Evolutionary conservation across 1,284 basidiomycete genomes (phyloP), one percentile per base, ranked within the genome.

Genomic region (Cutaneotrichosporon curvatum): DNA sequence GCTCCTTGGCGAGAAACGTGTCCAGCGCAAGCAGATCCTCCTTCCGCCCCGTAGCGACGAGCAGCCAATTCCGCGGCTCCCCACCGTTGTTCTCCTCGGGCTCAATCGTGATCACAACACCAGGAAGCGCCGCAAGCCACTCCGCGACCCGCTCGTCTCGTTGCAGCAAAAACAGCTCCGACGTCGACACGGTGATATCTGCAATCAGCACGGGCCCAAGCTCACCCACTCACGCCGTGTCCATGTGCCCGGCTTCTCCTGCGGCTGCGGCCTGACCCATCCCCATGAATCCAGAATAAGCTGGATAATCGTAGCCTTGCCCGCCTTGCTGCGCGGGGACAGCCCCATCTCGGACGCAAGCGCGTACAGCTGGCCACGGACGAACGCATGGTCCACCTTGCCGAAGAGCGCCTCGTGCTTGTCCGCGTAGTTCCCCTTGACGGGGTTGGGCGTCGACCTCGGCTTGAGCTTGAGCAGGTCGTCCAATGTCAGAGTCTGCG

Each of bases 161-260:
- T 40, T 57, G 46, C 15, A 59, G 35, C 21, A 57, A 42, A 42
- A 59, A 59, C 37, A 59, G 40, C 40, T 56, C 50, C 2, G 50
- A 43, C 0, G 48, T 19, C 4, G 43, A 18, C 16, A 59, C 8
- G 2, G 33, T 21, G 40, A 50, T 50, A 3, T 48, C 56, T 55
- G 23, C 4, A 1, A 34, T 48, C 20, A 48, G 47, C 37, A 9
- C 6, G 8, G 2, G 14, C 31, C n/a, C 14, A 19, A 14, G 34
- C 15, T 16, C n/a, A 1, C 15, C 8, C 7, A 20, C 31, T 28
- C n/a, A 28, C 21, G 12, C 23, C 19, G 9, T n/a, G 28, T 22
- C 14, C 22, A 35, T 31, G 16, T 28, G 25, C 25, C 28, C 40
- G 20, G 25, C 40, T 35, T 33, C 11, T 41, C 35, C 12, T 11